Evolutionary conservation across 805 yeast species (phyloP).

Genomic region (Zygoascus bituminiphila): DNA sequence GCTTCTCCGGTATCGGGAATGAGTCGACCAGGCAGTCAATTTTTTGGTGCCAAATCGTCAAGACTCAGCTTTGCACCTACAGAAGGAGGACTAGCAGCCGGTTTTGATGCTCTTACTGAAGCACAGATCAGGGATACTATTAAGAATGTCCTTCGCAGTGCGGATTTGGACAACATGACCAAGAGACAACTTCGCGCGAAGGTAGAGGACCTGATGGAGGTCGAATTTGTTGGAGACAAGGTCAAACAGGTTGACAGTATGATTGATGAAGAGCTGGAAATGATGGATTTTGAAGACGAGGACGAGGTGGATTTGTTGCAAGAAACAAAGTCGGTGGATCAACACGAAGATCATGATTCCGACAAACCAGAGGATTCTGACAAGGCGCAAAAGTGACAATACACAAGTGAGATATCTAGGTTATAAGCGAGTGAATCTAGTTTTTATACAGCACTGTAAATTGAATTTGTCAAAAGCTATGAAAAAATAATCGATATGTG

Average conservation of each 20-base stretch:
- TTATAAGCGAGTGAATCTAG: too few relatives aligned
- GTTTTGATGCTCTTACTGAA: background rate
- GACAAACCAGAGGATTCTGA: background rate
- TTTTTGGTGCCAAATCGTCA: conserved; percentile 3
- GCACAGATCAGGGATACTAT: conserved; percentile 16
- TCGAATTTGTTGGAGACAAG: conserved; percentile 25
- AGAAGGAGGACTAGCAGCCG: conserved; percentile 10
- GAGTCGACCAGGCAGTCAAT: conserved; percentile 6
- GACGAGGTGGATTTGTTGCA: background rate
- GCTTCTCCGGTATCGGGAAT: conserved; percentile 11
- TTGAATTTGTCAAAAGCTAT: too few relatives aligned
- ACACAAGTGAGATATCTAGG: too few relatives aligned
- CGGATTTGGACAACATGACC: conserved; percentile 31
- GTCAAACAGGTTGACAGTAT: conserved; percentile 26
- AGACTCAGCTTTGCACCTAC: conserved; percentile 12
- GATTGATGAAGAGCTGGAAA: conserved; percentile 30
- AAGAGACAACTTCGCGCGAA: conserved; percentile 28
- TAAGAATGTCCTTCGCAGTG: conserved; percentile 24
- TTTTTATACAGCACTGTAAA: too few relatives aligned
- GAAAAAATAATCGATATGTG: too few relatives aligned
- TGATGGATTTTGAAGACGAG: conserved; percentile 12
- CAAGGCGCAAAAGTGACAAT: too few relatives aligned
- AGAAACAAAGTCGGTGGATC: background rate
- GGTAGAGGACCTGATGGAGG: conserved; percentile 30
- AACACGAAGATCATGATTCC: background rate